Base-by-base conservation (phyloP, 176 grass and related monocot genomes). In the Cenchrus americanus region DNA sequence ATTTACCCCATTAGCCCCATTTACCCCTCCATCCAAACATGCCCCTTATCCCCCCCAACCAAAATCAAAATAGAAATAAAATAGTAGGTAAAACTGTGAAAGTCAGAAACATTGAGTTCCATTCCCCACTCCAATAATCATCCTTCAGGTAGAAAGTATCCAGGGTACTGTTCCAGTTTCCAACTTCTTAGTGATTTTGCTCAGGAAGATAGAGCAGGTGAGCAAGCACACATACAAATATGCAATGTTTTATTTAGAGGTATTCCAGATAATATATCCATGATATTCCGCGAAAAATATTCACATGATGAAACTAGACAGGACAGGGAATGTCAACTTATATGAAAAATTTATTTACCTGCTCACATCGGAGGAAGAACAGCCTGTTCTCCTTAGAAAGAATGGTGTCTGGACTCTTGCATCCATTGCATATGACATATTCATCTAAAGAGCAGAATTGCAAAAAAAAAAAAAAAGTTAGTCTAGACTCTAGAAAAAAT, bases 401-500 rank as follows among this genome's bases (percentile, higher is more conserved):
- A 49, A 99, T 96, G 8, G 97, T 99, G 81, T 96, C 93, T 14
- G 93, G 97, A 69, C 97, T 99, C 88, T 99, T 99, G 88, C 97
- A 99, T 43, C 97, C 97, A 92, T 96, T 96, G 82, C 97, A 99
- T 87, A 96, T 92, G 82, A 99, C 97, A 86, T 99, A 99, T 76
- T 99, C 97, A 94, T 93, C 97, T 99, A 82, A 32, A 88, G 1
- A 62, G 47, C 53, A 7, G 61, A 79, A 32, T 30, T 51, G 32
- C 2, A 53, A 27, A 19, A 13, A 34, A 17, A 53, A 6, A 10
- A 10, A 0, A 18, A 32, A 49, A 82, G 62, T 64, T 23, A 66
- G 41, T 11, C 30, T 34, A 52, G 32, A 66, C 26, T 11, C 30
- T 34, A 52, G 32, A 43, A 89, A 52, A 13, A 82, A 64, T 54